A percentile compares a stretch with the other conserved stretches of the same genome.
phyloP scores from a whole-genome alignment of 2,329 filamentous ascomycete species.

The Nothopassalora personata region DNA sequence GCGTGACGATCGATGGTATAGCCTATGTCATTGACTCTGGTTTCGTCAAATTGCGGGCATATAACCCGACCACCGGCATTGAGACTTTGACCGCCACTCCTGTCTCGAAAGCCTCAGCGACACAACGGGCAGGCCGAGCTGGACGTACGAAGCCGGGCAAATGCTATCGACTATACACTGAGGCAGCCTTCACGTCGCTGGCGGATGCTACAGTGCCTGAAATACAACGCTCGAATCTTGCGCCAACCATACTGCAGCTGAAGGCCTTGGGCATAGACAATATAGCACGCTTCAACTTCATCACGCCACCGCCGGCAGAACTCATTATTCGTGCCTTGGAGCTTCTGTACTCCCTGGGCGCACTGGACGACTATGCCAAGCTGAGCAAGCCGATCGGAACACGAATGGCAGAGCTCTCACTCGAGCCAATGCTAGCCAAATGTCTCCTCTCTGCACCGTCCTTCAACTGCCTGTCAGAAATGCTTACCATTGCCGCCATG shows the following conservation, averaged over 20 bases:
- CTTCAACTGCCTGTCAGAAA: slow-evolving; percentile 77
- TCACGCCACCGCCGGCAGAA: slow-evolving; percentile 78
- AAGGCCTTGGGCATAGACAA: slow-evolving; percentile 96
- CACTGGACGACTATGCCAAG: slow-evolving; percentile 83
- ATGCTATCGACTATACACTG: slow-evolving; percentile 88
- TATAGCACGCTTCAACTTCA: slow-evolving; percentile 80
- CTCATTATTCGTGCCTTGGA: slow-evolving; percentile 82
- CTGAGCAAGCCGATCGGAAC: slow-evolving; percentile 82
- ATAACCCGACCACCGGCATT: slow-evolving; percentile 77
- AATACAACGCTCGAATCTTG: slow-evolving; percentile 86
- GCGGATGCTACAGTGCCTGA: slow-evolving; percentile 75
- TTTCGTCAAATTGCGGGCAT: slow-evolving; percentile 84
- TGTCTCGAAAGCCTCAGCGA: slow-evolving; percentile 86
- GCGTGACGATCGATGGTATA: slow-evolving; percentile 88
- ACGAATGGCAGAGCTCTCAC: slow-evolving; percentile 86
- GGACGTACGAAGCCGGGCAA: slow-evolving; percentile 87
- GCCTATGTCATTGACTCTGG: slow-evolving; percentile 87
- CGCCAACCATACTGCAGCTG: slow-evolving; percentile 80
- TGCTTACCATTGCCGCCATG: slow-evolving; percentile 92
- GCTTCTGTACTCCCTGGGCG: slow-evolving; percentile 78
- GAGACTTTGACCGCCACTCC: slow-evolving; percentile 78
- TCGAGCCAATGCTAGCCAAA: slow-evolving; percentile 95
- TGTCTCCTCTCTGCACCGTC: slow-evolving; percentile 68
- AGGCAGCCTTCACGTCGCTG: slow-evolving; percentile 62
- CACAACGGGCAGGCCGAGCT: slow-evolving; percentile 82